phyloP scores from a whole-genome alignment of 2,329 filamentous ascomycete species.

The Incumbomyces lentus region DNA sequence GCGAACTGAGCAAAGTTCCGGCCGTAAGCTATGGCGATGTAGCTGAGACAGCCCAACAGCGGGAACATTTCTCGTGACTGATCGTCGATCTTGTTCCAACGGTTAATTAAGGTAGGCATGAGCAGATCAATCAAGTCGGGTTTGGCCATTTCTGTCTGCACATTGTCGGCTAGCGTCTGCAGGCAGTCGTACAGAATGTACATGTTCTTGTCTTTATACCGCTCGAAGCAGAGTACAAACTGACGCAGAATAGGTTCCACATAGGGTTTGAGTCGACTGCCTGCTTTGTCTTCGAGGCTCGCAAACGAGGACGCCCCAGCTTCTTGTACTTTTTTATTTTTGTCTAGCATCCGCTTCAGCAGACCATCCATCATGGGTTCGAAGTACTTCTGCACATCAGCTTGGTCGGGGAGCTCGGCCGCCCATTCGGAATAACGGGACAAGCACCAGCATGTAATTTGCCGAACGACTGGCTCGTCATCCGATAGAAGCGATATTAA shows the following conservation, averaged over 20 bases:
- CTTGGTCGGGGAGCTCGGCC: slow-evolving; percentile 57
- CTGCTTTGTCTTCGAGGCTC: slow-evolving; percentile 87
- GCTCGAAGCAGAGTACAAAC: slow-evolving; percentile 81
- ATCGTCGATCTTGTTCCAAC: slow-evolving; percentile 79
- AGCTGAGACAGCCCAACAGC: slow-evolving; percentile 89
- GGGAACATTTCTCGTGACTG: slow-evolving; percentile 90
- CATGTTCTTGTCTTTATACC: slow-evolving; percentile 98
- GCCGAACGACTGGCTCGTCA: slow-evolving; percentile 76
- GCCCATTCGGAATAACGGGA: slow-evolving; percentile 92
- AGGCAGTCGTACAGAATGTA: slow-evolving; percentile 98
- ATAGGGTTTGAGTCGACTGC: slow-evolving; percentile 69
- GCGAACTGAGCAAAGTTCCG: slow-evolving; percentile 77
- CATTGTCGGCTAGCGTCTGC: slow-evolving; percentile 87
- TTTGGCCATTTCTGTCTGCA: slow-evolving; percentile 69
- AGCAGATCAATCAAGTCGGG: slow-evolving; percentile 72
- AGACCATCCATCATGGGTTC: slow-evolving; percentile 97
- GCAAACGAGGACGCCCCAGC: slow-evolving; percentile 93
- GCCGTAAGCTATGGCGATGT: slow-evolving; percentile 78
- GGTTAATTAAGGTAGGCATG: slow-evolving; percentile 83
- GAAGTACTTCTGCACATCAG: slow-evolving; percentile 67
- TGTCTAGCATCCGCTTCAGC: slow-evolving; percentile 85
- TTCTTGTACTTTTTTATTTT: slow-evolving; percentile 96
- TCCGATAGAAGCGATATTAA: slow-evolving; percentile 79
- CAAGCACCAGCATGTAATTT: slow-evolving; percentile 97
- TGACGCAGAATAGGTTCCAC: slow-evolving; percentile 82